Evolutionary conservation across 345 rosid genomes (phyloP).

Genomic region (Eucalyptus urophylla): DNA sequence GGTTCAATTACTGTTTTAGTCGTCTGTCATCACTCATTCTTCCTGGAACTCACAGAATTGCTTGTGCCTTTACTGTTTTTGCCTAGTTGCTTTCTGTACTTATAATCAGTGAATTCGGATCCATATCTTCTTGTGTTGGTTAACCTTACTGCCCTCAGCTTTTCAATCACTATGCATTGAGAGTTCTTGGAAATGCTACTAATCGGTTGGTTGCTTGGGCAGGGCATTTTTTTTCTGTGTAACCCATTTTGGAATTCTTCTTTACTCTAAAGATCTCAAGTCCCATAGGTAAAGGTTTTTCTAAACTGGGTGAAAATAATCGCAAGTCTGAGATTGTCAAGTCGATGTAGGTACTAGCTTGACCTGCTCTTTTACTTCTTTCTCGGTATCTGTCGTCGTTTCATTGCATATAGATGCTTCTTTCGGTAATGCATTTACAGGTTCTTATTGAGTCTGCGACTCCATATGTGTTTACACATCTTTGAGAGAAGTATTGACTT

Average conservation of each 20-base stretch:
- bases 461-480: neutral
- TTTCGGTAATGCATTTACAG: neutral
- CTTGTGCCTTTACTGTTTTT: accelerated
- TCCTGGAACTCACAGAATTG: neutral
- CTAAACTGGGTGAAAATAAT: neutral
- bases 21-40: neutral
- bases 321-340: neutral
- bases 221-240: constrained; percentile 59
- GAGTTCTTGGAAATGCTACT: neutral
- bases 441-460: too few species aligned
- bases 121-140: neutral
- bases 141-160: neutral
- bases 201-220: neutral
- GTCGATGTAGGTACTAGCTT: neutral
- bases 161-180: neutral
- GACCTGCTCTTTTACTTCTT: too few species aligned
- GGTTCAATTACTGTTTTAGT: neutral
- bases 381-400: neutral
- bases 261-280: neutral
- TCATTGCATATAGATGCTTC: accelerated
- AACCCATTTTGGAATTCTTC: constrained; percentile 13
- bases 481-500: too few species aligned
- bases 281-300: too few species aligned
- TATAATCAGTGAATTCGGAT: neutral
- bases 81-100: neutral